Evolutionary conservation across 805 yeast genomes (phyloP), one percentile per base, ranked within the genome.

Genomic region (Kluyveromyces siamensis): DNA sequence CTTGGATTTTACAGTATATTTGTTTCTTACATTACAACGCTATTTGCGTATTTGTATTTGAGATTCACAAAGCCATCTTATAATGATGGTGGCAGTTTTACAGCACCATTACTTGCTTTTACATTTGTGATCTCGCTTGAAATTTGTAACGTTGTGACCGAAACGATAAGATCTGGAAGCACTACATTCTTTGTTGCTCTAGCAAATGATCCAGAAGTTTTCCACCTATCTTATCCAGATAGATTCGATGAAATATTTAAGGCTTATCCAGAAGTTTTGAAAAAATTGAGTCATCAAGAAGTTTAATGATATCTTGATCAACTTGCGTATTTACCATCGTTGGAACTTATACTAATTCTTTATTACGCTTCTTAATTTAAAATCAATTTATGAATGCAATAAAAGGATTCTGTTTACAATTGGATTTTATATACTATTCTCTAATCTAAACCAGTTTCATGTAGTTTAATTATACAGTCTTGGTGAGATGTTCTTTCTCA

Each of bases 171-270:
- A 53, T 81, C 89, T 9, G 96, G 96, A 11, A 80, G 82, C 10
- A 79, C 90, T 19, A 85, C 96, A 0, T 83, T 90, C 62, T 83
- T 88, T 65, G 83, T 90, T 42, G 89, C 93, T 0, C 72, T 87
- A 58, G 87, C 90, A 13, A 79, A 81, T 57, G 90, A 87, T 56
- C 96, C 97, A 0, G 95, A 87, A 57, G 80, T 85, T 8, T 83
- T 85, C 72, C 81, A 79, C 60, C 73, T 75, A 68, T 76, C 85
- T 41, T 83, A 88, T 61, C 88, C 95, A 37, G 76, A 76, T 16
- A 66, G 79, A 52, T 84, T 82, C 59, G 81, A 83, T 51, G 80
- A 75, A 56, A 73, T 84, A 25, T 79, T 83, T 56, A 67, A 75
- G 52, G 74, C 80, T 41, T 84, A 84, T 61, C 90, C 90, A 2